These are phyloP conservation scores for Xylaria castorea DNA, from an alignment of 495 filamentous ascomycete genomes.

Conservation along the genomic window DNA sequence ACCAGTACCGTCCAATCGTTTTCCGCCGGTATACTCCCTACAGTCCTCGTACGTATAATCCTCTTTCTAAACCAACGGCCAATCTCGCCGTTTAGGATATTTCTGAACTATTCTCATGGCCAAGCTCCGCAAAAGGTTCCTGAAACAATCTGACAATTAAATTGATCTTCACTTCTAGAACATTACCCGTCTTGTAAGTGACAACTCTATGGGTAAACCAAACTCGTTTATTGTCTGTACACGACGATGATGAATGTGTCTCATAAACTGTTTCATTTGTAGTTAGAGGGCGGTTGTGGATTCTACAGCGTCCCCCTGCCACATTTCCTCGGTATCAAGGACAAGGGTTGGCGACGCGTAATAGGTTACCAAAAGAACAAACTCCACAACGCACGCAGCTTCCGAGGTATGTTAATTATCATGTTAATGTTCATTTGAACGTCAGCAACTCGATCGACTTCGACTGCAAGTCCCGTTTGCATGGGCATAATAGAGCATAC, in stretches of 20 bases:
- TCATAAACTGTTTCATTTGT: constrained; percentile 5
- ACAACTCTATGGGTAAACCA: not conserved
- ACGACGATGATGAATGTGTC: not conserved
- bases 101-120: not conserved
- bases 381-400: not conserved
- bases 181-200: not conserved
- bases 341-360: constrained; percentile 1
- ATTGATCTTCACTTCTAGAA: not conserved
- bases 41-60: not conserved
- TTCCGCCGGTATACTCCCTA: not conserved
- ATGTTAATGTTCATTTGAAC: not conserved
- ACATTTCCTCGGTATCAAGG: not conserved
- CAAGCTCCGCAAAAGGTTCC: not conserved
- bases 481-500: not conserved
- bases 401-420: not conserved
- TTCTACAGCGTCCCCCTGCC: not conserved
- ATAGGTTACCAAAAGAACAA: not conserved
- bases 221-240: not conserved
- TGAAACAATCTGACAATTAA: not conserved
- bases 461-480: not conserved
- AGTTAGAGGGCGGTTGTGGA: not conserved
- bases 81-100: not conserved
- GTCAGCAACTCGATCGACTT: not conserved
- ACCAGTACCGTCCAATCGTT: not conserved
- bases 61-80: not conserved